Base-by-base conservation (phyloP, 352 stramenopile genomes). In the Thalassiosira mediterranea region DNA sequence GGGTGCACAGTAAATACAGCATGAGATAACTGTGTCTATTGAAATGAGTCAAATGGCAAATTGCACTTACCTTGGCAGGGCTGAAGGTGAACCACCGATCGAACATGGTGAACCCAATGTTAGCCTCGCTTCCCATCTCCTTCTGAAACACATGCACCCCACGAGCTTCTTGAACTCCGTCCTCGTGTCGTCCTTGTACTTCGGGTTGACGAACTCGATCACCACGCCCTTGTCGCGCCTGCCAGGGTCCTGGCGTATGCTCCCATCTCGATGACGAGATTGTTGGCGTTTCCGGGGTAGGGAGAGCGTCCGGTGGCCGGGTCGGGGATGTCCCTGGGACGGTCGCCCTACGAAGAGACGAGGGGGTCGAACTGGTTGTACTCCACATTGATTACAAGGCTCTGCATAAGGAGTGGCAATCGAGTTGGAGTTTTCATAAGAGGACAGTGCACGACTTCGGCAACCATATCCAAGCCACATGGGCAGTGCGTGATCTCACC, bases 351-450 rank as follows among this genome's bases (percentile, higher is more conserved):
- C 13, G 91, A 84, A n/a, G 91, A 81, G 19, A 98, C 84, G 13
- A 98, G 78, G 29, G 93, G 93, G 76, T 97, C 94, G n/a, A 98
- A 85, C 84, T 98, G 95, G 78, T 98, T 98, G 90, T 98, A 98
- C 85, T 98, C 95, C 7, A 98, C 94, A 78, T 98, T 98, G 56
- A 97, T 93, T 11, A 94, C 95, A 54, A 97, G 68, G 44, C 76
- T 88, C 64, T 81, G 40, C 17, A 56, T 66, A 37, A 48, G 40
- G 26, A 46, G 70, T 44, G 10, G 37, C n/a, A n/a, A 49, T 4
- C 28, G 49, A 44, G 26, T 10, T 28, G 48, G 32, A 38, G 17
- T 37, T 26, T 64, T 28, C 23, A 61, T 38, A 10, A 23, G 29
- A 34, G 3, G 11, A 34, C n/a, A 44, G 10, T 44, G 8, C 10